Conservation (phyloP, 805 yeast species). For the Starmera dryadoides region DNA sequence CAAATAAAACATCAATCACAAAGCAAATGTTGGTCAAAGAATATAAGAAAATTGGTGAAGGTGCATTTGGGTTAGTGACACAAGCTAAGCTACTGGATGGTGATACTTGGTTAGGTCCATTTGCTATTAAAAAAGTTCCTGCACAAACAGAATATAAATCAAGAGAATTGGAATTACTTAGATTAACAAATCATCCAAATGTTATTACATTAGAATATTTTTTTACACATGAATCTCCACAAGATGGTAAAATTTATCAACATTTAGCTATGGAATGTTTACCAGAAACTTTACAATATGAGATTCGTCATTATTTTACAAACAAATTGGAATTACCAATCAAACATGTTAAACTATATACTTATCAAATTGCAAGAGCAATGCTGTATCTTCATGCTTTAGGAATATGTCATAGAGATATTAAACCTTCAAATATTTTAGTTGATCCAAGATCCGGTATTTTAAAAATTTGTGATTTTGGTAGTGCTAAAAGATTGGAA, state of each 20-base stretch:
- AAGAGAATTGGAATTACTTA: conserved; percentile 69
- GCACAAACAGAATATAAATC: conserved; percentile 84
- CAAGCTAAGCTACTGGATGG: conserved; percentile 53
- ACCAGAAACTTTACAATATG: conserved; percentile 73
- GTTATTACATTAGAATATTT: conserved; percentile 63
- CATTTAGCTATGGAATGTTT: conserved; percentile 83
- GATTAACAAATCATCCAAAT: conserved; percentile 75
- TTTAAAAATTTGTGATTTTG: conserved; percentile 78
- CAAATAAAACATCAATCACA: conserved; percentile 44
- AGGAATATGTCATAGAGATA: conserved; percentile 78
- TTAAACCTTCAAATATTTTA: conserved; percentile 75
- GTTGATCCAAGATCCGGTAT: conserved; percentile 63
- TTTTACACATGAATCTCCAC: conserved; percentile 58
- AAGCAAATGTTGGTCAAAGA: conserved; percentile 65
- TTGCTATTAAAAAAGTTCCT: conserved; percentile 78
- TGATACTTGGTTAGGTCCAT: conserved; percentile 64
- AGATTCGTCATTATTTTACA: conserved; percentile 61
- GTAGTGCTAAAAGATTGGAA: conserved; percentile 75
- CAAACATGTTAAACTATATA: conserved; percentile 68
- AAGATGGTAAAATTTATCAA: conserved; percentile 63
- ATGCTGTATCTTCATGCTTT: conserved; percentile 77
- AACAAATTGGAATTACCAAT: conserved; percentile 58
- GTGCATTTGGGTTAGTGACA: conserved; percentile 81
- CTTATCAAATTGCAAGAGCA: conserved; percentile 76
- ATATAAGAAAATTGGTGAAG: conserved; percentile 73